phyloP scores from a whole-genome alignment of 2,329 filamentous ascomycete species.

The Hortaea sp. region DNA sequence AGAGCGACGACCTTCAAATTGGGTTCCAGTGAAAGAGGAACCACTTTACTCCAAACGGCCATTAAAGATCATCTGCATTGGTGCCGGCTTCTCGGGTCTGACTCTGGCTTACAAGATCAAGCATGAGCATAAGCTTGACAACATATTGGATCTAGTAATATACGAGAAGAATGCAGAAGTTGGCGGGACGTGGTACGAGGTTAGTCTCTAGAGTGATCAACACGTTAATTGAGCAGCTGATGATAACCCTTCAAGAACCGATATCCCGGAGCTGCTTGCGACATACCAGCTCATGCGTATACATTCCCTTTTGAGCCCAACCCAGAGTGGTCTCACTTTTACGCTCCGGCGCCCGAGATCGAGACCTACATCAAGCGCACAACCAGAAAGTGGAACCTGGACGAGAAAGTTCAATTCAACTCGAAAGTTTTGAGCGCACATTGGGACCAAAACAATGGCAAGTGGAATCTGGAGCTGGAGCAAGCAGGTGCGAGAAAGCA shows the following conservation, averaged over 20 bases:
- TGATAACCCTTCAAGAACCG: conserved; percentile 18
- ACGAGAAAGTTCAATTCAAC: conserved; percentile 29
- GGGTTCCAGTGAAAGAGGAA: conserved; percentile 1
- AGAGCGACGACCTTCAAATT: neutral
- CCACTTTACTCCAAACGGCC: conserved; percentile 1
- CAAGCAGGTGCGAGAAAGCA: conserved; percentile 9
- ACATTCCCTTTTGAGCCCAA: conserved; percentile 27
- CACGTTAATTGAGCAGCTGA: conserved; percentile 27
- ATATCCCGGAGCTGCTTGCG: conserved; percentile 9
- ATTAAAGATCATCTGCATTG: conserved; percentile 1
- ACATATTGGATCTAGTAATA: conserved; percentile 30
- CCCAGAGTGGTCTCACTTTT: conserved; percentile 23
- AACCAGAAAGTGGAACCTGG: conserved; percentile 30
- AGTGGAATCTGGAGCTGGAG: conserved; percentile 29
- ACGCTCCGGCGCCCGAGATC: conserved; percentile 32
- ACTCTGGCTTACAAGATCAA: conserved; percentile 9
- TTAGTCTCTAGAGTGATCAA: neutral
- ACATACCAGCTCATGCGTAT: conserved; percentile 34
- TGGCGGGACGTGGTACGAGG: conserved; percentile 29
- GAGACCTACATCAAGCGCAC: conserved; percentile 31
- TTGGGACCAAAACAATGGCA: conserved; percentile 28
- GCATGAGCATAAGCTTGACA: conserved; percentile 18
- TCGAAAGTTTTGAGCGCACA: conserved; percentile 27
- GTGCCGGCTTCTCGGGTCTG: conserved; percentile 2
- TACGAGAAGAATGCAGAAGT: conserved; percentile 33